Percentiles rank a stretch among this genome's conserved stretches.
These are phyloP conservation scores for Cardamine resedifolia DNA, from an alignment of 345 rosid genomes.

Conservation along the genomic window DNA sequence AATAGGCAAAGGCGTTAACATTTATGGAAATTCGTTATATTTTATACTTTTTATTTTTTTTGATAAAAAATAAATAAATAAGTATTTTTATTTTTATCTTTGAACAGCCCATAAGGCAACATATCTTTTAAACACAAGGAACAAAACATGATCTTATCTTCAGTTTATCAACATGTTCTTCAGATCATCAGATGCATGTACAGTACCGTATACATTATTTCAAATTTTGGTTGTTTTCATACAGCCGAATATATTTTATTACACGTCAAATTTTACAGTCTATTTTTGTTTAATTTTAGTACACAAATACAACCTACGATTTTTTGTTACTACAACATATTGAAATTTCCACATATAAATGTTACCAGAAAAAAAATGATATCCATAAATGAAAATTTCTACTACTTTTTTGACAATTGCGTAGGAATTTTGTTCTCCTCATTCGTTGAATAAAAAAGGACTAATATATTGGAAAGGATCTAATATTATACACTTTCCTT, in stretches of 20 bases:
- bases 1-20: neutral
- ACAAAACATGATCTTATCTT: conserved; percentile 34
- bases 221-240: neutral
- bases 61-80: no score
- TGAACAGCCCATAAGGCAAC: neutral
- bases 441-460: neutral
- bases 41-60: neutral
- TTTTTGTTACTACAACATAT: neutral
- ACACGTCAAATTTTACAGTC: neutral
- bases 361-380: no score
- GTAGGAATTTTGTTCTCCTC: neutral
- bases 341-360: neutral
- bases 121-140: neutral
- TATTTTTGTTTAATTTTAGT: neutral
- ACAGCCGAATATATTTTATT: neutral
- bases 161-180: neutral
- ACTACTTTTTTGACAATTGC: no score
- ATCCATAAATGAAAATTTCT: neutral
- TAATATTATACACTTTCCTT: no score
- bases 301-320: neutral
- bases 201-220: neutral
- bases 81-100: no score
- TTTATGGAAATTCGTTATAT: neutral
- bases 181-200: conserved; percentile 6
- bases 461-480: neutral